phyloP scores from a whole-genome alignment of 495 filamentous ascomycete species.

The Tuber microsphaerosporum region DNA sequence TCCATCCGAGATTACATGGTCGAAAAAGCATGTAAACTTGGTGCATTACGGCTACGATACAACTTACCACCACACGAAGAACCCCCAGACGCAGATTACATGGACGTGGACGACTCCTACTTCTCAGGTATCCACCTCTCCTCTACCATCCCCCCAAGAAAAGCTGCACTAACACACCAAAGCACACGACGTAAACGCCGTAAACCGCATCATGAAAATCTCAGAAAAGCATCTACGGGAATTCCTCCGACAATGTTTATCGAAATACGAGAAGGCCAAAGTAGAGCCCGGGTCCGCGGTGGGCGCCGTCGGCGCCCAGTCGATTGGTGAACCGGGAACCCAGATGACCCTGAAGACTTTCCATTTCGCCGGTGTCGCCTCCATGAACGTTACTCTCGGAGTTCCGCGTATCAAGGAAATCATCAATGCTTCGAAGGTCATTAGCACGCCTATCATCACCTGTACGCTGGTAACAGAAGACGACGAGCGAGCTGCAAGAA shows the following conservation, averaged over 20 bases:
- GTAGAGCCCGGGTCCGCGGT: conserved; percentile 93
- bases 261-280: conserved; percentile 81
- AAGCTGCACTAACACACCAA: not conserved
- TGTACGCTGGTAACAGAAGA: conserved; percentile 68
- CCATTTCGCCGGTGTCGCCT: conserved; percentile 99
- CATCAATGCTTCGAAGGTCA: conserved; percentile 88
- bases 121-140: conserved; percentile 10
- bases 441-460: conserved; percentile 87
- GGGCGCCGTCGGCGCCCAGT: conserved; percentile 95
- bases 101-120: conserved; percentile 35
- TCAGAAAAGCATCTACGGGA: conserved; percentile 61
- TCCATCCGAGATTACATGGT: conserved; percentile 64
- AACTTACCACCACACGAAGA: conserved; percentile 18
- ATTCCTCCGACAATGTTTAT: conserved; percentile 76
- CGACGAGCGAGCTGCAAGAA: conserved; percentile 65
- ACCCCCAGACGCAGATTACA: conserved; percentile 34
- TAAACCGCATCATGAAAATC: conserved; percentile 73
- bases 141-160: not conserved
- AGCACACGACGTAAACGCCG: conserved; percentile 33
- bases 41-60: conserved; percentile 45
- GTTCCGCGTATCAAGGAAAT: conserved; percentile 99
- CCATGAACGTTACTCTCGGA: conserved; percentile 98
- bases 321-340: conserved; percentile 95
- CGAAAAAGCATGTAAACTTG: conserved; percentile 52
- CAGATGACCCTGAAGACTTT: conserved; percentile 99